A percentile compares a stretch with the other conserved stretches of the same genome.
phyloP scores from a whole-genome alignment of 139 green algal genomes.

The Chlamydomonas sp. region DNA sequence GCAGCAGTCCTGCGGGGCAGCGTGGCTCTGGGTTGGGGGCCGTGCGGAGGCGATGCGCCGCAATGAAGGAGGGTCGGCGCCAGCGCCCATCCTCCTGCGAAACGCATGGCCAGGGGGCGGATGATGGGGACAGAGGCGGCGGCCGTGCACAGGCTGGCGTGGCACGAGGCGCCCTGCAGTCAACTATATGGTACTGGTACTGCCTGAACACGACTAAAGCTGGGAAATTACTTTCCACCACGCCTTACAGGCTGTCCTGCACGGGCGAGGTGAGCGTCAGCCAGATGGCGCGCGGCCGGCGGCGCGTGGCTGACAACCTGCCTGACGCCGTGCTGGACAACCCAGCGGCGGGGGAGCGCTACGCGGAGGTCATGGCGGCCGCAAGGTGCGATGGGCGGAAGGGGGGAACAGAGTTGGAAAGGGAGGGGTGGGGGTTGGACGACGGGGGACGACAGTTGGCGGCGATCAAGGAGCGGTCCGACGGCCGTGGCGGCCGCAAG shows the following conservation, averaged over 20 bases:
- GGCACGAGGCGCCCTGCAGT: no score
- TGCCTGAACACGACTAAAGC: not conserved
- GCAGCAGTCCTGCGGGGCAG: not conserved
- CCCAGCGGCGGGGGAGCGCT: conserved; percentile 59
- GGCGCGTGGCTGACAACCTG: conserved; percentile 74
- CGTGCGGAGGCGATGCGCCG: no score
- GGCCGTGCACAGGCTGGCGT: no score
- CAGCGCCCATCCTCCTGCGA: no score
- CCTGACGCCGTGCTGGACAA: conserved; percentile 81
- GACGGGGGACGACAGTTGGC: no score
- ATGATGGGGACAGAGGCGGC: no score
- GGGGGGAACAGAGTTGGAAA: conserved; percentile 15
- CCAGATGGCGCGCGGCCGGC: conserved; percentile 83
- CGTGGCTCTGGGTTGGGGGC: no score
- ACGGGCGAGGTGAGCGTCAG: conserved; percentile 66
- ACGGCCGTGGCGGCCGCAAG: no score
- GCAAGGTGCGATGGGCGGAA: conserved; percentile 37
- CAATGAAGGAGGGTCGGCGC: no score
- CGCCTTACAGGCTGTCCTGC: conserved; percentile 46
- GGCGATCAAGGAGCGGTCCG: no score
- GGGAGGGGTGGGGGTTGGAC: not conserved
- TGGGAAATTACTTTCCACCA: not conserved
- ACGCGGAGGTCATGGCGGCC: conserved; percentile 7
- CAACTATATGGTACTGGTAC: no score
- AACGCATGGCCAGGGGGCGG: no score